phyloP scores from a whole-genome alignment of 371 early-diverging fungal genomes.

The Haplosporangium sp. region DNA sequence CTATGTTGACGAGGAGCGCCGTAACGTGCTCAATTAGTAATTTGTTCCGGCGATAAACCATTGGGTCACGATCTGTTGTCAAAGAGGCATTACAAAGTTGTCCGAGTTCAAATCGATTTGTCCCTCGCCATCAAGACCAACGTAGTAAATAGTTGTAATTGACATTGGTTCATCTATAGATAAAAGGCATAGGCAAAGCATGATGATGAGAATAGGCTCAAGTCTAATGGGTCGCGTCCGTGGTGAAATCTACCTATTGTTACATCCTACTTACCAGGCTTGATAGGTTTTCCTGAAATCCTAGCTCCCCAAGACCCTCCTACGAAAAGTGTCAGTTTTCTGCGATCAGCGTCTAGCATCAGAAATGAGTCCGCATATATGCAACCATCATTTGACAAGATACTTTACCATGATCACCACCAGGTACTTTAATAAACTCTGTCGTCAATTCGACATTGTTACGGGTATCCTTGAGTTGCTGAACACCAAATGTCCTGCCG shows the following conservation, averaged over 20 bases:
- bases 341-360: background rate
- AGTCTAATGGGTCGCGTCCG: background rate
- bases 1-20: background rate
- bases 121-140: slow-evolving; percentile 77
- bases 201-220: background rate
- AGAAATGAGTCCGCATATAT: background rate
- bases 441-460: slow-evolving; percentile 81
- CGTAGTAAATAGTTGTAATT: slow-evolving; percentile 68
- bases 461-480: slow-evolving; percentile 77
- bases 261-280: slow-evolving; percentile 35
- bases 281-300: slow-evolving; percentile 75
- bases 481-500: slow-evolving; percentile 83
- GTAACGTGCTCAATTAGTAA: background rate
- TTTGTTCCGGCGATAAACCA: background rate
- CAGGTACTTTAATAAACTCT: slow-evolving; percentile 82
- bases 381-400: background rate
- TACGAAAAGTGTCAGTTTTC: slow-evolving; percentile 20
- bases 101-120: slow-evolving; percentile 61
- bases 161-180: slow-evolving; percentile 45
- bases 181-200: background rate
- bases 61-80: background rate
- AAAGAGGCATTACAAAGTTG: slow-evolving; percentile 52
- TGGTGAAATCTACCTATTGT: background rate
- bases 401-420: slow-evolving; percentile 63
- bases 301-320: slow-evolving; percentile 92